These are phyloP conservation scores for Penicillium egyptiacum DNA, from an alignment of 495 filamentous ascomycete genomes.

Conservation along the genomic window DNA sequence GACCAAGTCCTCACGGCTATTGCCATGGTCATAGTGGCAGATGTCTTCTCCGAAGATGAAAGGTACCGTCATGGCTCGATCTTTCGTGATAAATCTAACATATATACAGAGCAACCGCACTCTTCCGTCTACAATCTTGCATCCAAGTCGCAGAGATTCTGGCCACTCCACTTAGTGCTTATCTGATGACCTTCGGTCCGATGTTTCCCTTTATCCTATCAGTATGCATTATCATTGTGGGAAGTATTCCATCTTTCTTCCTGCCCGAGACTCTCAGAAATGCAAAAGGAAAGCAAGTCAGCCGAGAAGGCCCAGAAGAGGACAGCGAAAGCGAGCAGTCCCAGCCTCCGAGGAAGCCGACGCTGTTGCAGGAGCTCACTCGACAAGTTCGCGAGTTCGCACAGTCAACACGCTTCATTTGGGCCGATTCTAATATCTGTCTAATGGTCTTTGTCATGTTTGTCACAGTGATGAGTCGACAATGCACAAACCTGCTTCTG, in stretches of 20 bases:
- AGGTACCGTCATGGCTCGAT: slow-evolving; percentile 19
- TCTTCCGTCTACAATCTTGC: slow-evolving; percentile 29
- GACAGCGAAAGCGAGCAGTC: slow-evolving; percentile 3
- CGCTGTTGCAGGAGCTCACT: slow-evolving; percentile 17
- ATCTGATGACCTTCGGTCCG: slow-evolving; percentile 27
- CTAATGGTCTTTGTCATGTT: slow-evolving; percentile 35
- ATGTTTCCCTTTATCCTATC: slow-evolving; percentile 33
- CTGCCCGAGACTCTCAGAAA: slow-evolving; percentile 48
- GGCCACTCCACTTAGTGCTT: slow-evolving; percentile 35
- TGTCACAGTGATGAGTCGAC: slow-evolving; percentile 31
- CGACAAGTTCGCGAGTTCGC: slow-evolving; percentile 26
- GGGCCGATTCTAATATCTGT: slow-evolving; percentile 28
- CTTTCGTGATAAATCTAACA: slow-evolving; percentile 3
- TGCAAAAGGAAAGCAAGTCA: slow-evolving; percentile 20
- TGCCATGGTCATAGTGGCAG: slow-evolving; percentile 32
- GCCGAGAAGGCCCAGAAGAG: background rate
- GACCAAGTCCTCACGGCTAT: slow-evolving; percentile 24
- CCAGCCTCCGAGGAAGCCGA: slow-evolving; percentile 8
- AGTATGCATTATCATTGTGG: slow-evolving; percentile 28
- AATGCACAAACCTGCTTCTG: slow-evolving; percentile 33
- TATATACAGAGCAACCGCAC: slow-evolving; percentile 25
- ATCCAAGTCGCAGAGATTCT: slow-evolving; percentile 30
- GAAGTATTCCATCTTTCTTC: slow-evolving; percentile 31
- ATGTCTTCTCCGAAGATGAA: slow-evolving; percentile 36
- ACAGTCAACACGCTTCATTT: slow-evolving; percentile 34